A percentile compares a stretch with the other conserved stretches of the same genome.
Conservation (phyloP, 345 rosid species). For the Eucalyptus marginata region DNA sequence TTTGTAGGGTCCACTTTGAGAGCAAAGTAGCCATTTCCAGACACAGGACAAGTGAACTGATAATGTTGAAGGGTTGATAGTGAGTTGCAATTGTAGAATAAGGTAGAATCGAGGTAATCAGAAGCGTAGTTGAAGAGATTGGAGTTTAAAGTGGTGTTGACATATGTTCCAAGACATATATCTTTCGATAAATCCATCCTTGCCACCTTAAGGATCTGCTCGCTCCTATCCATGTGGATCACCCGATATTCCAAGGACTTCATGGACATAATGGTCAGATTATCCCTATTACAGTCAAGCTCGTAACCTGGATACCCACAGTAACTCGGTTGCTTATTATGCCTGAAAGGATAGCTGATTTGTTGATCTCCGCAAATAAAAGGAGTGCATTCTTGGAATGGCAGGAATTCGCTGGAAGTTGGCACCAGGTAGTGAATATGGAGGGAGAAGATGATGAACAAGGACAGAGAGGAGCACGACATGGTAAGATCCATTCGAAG, state of each 20-base stretch:
- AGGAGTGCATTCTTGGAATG: background rate
- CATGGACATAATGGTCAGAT: background rate
- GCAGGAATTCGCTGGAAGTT: rapidly evolving
- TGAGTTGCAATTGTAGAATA: too few species aligned
- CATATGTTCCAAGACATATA: too few species aligned
- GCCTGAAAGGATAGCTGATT: background rate
- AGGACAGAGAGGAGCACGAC: background rate
- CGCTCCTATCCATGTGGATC: rapidly evolving
- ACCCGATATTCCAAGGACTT: background rate
- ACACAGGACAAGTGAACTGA: too few species aligned
- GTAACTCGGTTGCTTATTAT: rapidly evolving
- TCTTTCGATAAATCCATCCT: too few species aligned
- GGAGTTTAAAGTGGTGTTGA: too few species aligned
- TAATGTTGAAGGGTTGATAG: rapidly evolving
- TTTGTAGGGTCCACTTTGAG: rapidly evolving
- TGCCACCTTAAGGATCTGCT: too few species aligned
- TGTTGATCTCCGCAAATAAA: rapidly evolving
- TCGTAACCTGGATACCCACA: background rate
- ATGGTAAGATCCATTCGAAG: background rate
- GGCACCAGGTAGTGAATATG: background rate
- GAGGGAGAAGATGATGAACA: background rate
- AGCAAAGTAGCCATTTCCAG: too few species aligned
- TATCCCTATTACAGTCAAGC: rapidly evolving
- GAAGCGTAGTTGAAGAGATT: too few species aligned
- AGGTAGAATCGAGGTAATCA: rapidly evolving